Evolutionary conservation across 495 filamentous ascomycete genomes (phyloP).

Genomic region (Staphylotrichum longicolle): DNA sequence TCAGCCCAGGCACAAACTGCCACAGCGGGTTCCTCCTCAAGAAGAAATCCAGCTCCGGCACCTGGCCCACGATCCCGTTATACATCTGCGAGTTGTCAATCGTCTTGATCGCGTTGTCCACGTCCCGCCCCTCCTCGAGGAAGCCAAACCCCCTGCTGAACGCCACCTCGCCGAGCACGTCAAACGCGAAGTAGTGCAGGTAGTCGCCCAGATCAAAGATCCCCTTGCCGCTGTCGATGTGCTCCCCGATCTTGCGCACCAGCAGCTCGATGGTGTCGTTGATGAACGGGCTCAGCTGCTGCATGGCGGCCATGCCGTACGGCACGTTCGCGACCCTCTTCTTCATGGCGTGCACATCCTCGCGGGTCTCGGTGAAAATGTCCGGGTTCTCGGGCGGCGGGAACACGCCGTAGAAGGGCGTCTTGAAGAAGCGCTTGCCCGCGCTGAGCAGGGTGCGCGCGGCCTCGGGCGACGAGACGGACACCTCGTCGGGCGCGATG

Average conservation of each 20-base stretch:
- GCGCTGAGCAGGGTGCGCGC: constrained; percentile 48
- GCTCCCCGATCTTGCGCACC: constrained; percentile 40
- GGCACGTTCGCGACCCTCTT: constrained; percentile 55
- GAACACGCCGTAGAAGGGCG: constrained; percentile 54
- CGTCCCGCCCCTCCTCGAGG: constrained; percentile 55
- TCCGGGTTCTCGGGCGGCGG: constrained; percentile 58
- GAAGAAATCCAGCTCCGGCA: constrained; percentile 49
- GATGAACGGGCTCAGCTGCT: constrained; percentile 47
- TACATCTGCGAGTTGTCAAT: constrained; percentile 56
- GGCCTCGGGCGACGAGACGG: constrained; percentile 50
- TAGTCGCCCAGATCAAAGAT: constrained; percentile 51
- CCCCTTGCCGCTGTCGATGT: constrained; percentile 9
- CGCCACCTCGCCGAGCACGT: constrained; percentile 61
- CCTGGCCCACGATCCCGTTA: constrained; percentile 53
- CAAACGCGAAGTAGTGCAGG: constrained; percentile 56
- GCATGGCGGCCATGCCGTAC: constrained; percentile 55
- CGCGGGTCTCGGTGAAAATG: constrained; percentile 56
- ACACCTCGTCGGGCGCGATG: constrained; percentile 56
- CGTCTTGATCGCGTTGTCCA: constrained; percentile 54
- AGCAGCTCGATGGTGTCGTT: constrained; percentile 49
- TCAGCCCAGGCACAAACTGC: constrained; percentile 47
- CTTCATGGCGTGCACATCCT: constrained; percentile 54
- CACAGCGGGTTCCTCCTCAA: constrained; percentile 50
- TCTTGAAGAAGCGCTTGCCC: constrained; percentile 57
- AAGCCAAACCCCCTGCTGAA: constrained; percentile 66